Evolutionary conservation across 2,329 filamentous ascomycete species (phyloP).

Genomic region (Penicillium rolfsii): DNA sequence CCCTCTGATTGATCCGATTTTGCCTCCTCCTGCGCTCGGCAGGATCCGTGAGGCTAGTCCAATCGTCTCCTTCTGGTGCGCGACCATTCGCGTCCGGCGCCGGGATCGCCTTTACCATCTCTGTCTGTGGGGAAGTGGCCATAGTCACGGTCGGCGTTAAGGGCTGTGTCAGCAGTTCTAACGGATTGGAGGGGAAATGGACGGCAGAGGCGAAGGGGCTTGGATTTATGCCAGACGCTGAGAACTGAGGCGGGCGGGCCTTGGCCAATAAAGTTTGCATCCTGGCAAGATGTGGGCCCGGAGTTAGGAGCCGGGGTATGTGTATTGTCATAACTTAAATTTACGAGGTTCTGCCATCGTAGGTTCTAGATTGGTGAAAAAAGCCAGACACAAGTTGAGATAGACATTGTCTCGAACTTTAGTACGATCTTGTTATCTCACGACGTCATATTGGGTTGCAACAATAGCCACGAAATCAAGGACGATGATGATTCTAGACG

Average conservation of each 20-base stretch:
- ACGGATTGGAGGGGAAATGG: background rate
- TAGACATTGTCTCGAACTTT: background rate
- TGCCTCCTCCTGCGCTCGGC: conserved; percentile 35
- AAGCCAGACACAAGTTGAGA: background rate
- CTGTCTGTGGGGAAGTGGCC: conserved; percentile 8
- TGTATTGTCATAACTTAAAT: background rate
- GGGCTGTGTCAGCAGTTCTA: conserved; percentile 8
- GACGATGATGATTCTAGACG: background rate
- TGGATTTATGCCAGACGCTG: conserved; percentile 18
- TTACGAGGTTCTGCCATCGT: background rate
- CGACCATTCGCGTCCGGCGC: conserved; percentile 1
- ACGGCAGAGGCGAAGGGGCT: conserved; percentile 3
- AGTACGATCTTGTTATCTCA: no score
- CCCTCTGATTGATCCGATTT: conserved; percentile 38
- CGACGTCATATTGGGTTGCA: background rate
- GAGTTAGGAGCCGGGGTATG: conserved; percentile 7
- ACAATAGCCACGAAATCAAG: background rate
- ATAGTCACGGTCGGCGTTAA: conserved; percentile 13
- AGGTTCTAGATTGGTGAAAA: background rate
- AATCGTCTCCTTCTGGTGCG: conserved; percentile 24
- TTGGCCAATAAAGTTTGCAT: conserved; percentile 9
- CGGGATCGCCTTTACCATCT: background rate
- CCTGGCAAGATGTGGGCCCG: background rate
- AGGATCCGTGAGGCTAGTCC: conserved; percentile 32
- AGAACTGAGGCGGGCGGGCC: background rate